Evolutionary conservation across 352 stramenopile species (phyloP).

Genomic region (Aphanomyces cochlioides): DNA sequence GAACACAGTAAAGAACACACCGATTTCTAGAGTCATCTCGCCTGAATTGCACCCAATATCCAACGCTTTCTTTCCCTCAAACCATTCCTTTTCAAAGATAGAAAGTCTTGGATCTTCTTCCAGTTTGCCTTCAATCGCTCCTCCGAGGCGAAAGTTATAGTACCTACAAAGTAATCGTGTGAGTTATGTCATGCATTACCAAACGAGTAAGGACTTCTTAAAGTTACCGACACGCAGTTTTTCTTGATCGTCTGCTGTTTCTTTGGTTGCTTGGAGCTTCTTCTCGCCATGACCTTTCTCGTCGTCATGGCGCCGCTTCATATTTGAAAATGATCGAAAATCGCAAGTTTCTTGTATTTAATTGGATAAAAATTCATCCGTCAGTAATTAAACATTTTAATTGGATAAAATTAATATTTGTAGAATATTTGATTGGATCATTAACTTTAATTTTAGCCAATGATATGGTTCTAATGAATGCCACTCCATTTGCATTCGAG

Average conservation of each 20-base stretch:
- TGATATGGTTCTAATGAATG: not conserved
- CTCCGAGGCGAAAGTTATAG: constrained; percentile 69
- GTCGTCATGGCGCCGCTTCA: constrained; percentile 28
- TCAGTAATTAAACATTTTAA: not conserved
- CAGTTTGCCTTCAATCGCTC: constrained; percentile 45
- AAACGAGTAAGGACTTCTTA: constrained; percentile 41
- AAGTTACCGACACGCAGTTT: constrained; percentile 64
- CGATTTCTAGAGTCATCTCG: constrained; percentile 69
- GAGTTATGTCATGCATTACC: not conserved
- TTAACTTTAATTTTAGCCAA: constrained; percentile 14
- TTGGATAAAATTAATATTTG: not conserved
- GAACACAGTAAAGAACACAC: constrained; percentile 29
- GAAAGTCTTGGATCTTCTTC: constrained; percentile 59
- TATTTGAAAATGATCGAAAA: not conserved
- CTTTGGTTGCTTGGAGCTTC: constrained; percentile 41
- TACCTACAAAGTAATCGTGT: constrained; percentile 42
- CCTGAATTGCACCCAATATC: constrained; percentile 83
- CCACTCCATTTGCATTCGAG: constrained; percentile 10
- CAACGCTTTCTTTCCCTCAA: constrained; percentile 53
- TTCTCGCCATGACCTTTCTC: constrained; percentile 33
- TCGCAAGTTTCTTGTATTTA: not conserved
- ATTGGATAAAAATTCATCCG: not conserved
- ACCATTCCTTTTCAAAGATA: constrained; percentile 63
- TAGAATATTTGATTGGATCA: constrained; percentile 2
- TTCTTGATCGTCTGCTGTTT: not conserved